Conservation (phyloP, 495 filamentous ascomycete species). For the Aspergillus mulundensis region DNA sequence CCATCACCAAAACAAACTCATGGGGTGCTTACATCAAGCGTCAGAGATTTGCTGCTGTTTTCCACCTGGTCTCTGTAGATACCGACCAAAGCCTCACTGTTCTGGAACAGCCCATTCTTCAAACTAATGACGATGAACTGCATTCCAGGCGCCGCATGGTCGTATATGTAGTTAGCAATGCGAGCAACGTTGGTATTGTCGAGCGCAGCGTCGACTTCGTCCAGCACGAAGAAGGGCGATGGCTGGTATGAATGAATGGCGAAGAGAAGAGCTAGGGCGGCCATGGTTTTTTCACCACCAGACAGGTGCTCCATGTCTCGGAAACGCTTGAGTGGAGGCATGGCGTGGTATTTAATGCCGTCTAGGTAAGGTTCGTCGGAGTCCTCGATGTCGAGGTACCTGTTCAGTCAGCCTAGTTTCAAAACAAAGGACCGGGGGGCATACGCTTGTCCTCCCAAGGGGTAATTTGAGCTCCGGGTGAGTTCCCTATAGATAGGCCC, state of each 20-base stretch:
- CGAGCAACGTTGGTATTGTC: constrained; percentile 95
- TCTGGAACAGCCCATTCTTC: constrained; percentile 91
- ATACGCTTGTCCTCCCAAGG: constrained; percentile 82
- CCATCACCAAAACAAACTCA: background rate
- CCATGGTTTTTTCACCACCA: constrained; percentile 98
- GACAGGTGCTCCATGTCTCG: constrained; percentile 98
- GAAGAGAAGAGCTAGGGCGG: constrained; percentile 89
- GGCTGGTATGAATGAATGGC: constrained; percentile 95
- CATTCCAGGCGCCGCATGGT: constrained; percentile 93
- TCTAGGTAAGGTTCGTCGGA: constrained; percentile 86
- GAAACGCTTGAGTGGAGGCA: constrained; percentile 98
- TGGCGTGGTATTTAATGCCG: constrained; percentile 96
- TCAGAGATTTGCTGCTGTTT: constrained; percentile 83
- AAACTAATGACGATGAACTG: constrained; percentile 98
- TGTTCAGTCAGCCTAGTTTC: constrained; percentile 17
- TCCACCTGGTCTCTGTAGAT: constrained; percentile 92
- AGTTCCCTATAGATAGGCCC: constrained; percentile 91
- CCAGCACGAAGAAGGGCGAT: constrained; percentile 93
- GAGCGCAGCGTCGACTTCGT: constrained; percentile 96
- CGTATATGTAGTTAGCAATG: constrained; percentile 90
- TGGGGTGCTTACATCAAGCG: constrained; percentile 77
- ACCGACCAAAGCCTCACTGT: constrained; percentile 88
- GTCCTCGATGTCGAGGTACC: constrained; percentile 89
- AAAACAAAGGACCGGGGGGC: no score
- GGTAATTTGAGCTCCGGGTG: constrained; percentile 77